Base-by-base conservation (phyloP, 306 rosid species). In the Inga oerstediana region DNA sequence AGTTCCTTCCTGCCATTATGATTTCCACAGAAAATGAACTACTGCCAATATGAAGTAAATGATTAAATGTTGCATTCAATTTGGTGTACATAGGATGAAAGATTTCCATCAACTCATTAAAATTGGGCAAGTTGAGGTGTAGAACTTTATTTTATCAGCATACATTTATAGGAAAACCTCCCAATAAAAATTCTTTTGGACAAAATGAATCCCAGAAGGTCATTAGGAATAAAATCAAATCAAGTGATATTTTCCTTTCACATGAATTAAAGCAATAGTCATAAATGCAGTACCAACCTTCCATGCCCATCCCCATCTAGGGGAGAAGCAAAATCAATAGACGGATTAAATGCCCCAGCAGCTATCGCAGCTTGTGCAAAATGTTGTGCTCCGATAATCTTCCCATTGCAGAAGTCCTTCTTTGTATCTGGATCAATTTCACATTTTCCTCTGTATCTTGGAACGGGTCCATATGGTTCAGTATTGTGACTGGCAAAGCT, bases 291-390 rank as follows among this genome's bases (percentile, higher is more conserved):
- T 9, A 30, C 93, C 78, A 81, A 97, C 99, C 99, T 92, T 88
- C 99, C 99, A 86, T 97, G 99, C 39, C 99, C 99, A 62, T 97
- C 99, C 19, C 99, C 99, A 82, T 97, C 99, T 78, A 97, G 80
- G 59, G 99, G 99, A 81, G 99, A 97, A 11, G 94, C 97, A 78
- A 92, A 94, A 83, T 97, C 97, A 83, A 94, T 72, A n/a, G 92
- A 80, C 78, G 99, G 99, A 82, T 97, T 91, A 82, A 97, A 97
- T 73, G 91, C 89, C 84, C 98, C 98, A 65, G 97, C 94, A 71
- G 99, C 99, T 86, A 84, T 97, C 72, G 99, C 99, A 85, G 99
- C 98, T 72, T 91, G 90, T 43, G 99, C 97, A 70, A 97, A 97
- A 88, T 97, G 99, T 83, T 93, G 99, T 78, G 99, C 99, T 86